Evolutionary conservation across 208 protist genomes (phyloP), one percentile per base, ranked within the genome.

Genomic region (Naegleria fowleri): DNA sequence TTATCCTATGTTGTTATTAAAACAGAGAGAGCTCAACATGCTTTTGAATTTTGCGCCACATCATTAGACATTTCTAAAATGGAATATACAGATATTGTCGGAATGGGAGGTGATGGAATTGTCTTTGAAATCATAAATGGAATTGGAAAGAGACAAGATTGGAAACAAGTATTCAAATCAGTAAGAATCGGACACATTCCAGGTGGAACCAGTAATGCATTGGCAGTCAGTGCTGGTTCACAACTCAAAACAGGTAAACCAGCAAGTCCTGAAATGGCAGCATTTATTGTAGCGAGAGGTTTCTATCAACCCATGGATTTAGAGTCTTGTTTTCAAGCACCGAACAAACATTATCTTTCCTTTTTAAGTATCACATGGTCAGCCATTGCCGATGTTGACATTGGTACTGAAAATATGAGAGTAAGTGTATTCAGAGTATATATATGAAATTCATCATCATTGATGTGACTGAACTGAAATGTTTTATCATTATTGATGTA

Each of bases 301-400:
- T 43, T 67, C 19, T 40, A 67, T 89, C 39, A 25, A 67, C 41
- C 48, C 25, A 33, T 89, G 33, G 86, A 89, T 67, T n/a, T 87
- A 19, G 6, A 43, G 9, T 41, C n/a, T 7, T 22, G 67, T 33
- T 51, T 83, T 41, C 89, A 91, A 87, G 6, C n/a, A 25, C 29
- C 16, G 0, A 75, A 86, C 16, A 75, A 86, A 11, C n/a, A 48
- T 25, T 55, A 55, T 25, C 41, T 41, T 40, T 52, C 83, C 5
- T 91, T 91, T 29, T 25, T 91, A 33, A 75, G 48, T 41, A n/a
- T 91, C 0, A 87, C 89, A 75, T 91, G 51, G 51, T n/a, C 29
- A 5, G 25, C 51, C 9, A 91, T 91, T n/a, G 89, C 89, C 0
- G 89, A 91, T 83, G 43, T 86, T 5, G 89, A 91, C 67, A 19